phyloP scores from a whole-genome alignment of 768 basidiomycete species.

The Hericium alpestre region DNA sequence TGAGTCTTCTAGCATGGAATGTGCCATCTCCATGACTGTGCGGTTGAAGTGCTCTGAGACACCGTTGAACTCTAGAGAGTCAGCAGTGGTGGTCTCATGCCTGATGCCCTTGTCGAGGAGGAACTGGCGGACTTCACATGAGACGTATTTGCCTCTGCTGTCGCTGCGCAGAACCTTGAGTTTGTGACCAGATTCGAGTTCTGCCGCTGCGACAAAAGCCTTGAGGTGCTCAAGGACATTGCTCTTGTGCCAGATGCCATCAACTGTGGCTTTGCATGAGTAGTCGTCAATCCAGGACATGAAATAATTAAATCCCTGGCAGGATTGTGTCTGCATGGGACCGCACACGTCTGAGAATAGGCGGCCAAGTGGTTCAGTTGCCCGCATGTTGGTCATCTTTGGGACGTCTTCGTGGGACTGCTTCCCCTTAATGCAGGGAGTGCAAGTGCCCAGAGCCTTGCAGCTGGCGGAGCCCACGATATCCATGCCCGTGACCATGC shows the following conservation, averaged over 20 bases:
- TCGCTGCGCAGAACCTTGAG: constrained; percentile 16
- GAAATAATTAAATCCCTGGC: too few species aligned
- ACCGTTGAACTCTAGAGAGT: too few species aligned
- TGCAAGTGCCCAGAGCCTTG: too few species aligned
- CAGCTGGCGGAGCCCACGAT: too few species aligned
- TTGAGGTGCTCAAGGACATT: constrained; percentile 7
- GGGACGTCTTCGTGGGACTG: constrained; percentile 9
- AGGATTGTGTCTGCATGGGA: too few species aligned
- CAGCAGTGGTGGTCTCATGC: constrained; percentile 13
- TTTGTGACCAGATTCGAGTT: too few species aligned
- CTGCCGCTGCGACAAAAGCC: constrained; percentile 5
- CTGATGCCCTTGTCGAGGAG: constrained; percentile 9
- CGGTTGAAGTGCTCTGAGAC: too few species aligned
- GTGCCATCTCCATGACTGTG: too few species aligned
- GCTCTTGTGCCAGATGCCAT: constrained; percentile 8
- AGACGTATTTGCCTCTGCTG: constrained; percentile 18
- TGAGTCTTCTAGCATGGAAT: too few species aligned
- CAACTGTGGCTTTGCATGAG: constrained; percentile 11
- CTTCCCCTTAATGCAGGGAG: too few species aligned
- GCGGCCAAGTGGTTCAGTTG: background rate
- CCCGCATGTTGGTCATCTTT: background rate
- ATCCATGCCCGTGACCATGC: too few species aligned
- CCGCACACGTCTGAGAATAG: too few species aligned
- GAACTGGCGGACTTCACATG: background rate
- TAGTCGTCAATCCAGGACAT: constrained; percentile 15